Base-by-base conservation (phyloP, 2,329 filamentous ascomycete genomes). In the Penicillium sp. region DNA sequence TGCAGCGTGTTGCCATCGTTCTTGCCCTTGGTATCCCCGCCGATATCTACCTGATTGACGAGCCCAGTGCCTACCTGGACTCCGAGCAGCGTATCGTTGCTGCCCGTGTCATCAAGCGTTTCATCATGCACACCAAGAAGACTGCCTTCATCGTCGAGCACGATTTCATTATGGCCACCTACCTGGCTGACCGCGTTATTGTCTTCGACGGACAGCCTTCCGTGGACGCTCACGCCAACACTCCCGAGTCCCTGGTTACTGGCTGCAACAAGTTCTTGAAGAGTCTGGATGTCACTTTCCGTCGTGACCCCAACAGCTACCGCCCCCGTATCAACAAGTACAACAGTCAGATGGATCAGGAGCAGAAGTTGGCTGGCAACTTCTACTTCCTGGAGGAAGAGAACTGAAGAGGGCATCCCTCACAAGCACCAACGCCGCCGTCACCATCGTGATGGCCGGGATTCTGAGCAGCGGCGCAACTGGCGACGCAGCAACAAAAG, bases 61-160 rank as follows among this genome's bases (percentile, higher is more conserved):
- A 99, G 83, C 95, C 95, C 51, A 95, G 91, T 70, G 93, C 93
- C 65, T 99, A 99, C 81, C 91, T 99, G 62, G 95, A 99, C 79
- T 98, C 95, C 54, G 95, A 99, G 83, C 95, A 99, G 83, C 94
- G 95, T 91, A 97, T 99, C 76, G 89, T 99, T 72, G 94, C 93
- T 65, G 91, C 94, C 50, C 91, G 93, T 76, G 96, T 99, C 77
- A 99, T 99, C 84, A 99, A 99, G 86, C 91, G 95, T 70, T 99
- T 96, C 86, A 99, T 99, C 81, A 99, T 99, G 95, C 94, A 99
- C 84, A 89, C 93, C 73, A 98, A 98, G 89, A 98, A 98, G 88
- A 99, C 95, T 0, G 95, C 95, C 55, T 99, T 99, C 79, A 89
- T 99, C 70, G 94, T 99, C 78, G 95, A 99, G 88, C 95, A 99